These are phyloP conservation scores for Pichia rugopelliculosa DNA, from an alignment of 805 yeast genomes.

Conservation along the genomic window DNA sequence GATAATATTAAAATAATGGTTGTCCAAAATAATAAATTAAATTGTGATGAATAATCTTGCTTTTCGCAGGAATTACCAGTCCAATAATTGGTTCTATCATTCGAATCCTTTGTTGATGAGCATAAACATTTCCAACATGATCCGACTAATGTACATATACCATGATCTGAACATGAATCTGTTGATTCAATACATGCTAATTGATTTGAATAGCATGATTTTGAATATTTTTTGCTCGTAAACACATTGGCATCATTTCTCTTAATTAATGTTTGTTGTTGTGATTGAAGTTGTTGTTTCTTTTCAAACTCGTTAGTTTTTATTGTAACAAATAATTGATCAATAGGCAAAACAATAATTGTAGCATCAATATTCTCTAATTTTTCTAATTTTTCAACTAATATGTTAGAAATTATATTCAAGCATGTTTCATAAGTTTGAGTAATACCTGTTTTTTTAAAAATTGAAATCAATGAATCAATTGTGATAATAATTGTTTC, in stretches of 20 bases:
- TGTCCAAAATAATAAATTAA: conserved; percentile 66
- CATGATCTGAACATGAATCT: conserved; percentile 46
- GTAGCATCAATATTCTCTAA: conserved; percentile 23
- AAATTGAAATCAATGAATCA: conserved; percentile 36
- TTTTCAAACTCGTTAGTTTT: conserved; percentile 8
- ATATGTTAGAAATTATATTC: conserved; percentile 27
- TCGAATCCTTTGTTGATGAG: conserved; percentile 33
- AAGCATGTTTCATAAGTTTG: conserved; percentile 35
- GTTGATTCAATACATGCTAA: conserved; percentile 42
- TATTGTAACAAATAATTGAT: conserved; percentile 19
- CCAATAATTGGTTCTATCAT: conserved; percentile 45
- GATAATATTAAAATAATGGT: conserved; percentile 39
- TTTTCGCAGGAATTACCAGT: conserved; percentile 56
- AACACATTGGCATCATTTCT: background rate
- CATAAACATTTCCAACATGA: conserved; percentile 48
- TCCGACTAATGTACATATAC: conserved; percentile 37
- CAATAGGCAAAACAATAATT: conserved; percentile 28
- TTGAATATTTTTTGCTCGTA: background rate
- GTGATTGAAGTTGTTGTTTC: background rate
- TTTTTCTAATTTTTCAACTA: conserved; percentile 2
- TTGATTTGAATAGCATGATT: conserved; percentile 36
- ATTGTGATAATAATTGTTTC: conserved; percentile 32
- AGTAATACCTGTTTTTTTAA: conserved; percentile 37
- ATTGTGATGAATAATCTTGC: conserved; percentile 57
- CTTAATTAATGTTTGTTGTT: background rate